phyloP scores from a whole-genome alignment of 305 asterid genomes.

The Monarda citriodora region DNA sequence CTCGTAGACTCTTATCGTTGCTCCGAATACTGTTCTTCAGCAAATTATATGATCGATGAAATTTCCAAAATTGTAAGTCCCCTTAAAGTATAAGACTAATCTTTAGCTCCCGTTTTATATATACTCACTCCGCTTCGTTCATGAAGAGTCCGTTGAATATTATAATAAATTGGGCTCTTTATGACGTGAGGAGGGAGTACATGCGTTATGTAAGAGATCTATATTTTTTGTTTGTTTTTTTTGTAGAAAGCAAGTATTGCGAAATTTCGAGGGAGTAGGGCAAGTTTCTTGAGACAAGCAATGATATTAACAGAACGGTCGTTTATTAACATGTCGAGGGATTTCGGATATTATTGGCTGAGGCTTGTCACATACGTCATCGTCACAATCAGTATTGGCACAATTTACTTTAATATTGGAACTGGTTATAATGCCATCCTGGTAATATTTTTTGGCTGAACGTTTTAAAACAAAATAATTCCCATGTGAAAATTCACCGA shows the following conservation, averaged over 20 bases:
- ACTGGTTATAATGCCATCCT: constrained; percentile 42
- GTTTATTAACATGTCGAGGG: constrained; percentile 61
- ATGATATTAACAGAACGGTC: constrained; percentile 48
- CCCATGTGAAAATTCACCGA: too few relatives aligned
- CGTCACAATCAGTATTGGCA: constrained; percentile 47
- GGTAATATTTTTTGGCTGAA: constrained; percentile 20
- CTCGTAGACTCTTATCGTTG: neutral
- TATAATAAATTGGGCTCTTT: too few relatives aligned
- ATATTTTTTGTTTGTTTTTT: neutral
- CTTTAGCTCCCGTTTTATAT: neutral
- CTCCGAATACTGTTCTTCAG: neutral
- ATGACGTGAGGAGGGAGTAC: too few relatives aligned
- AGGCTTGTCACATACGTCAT: constrained; percentile 52
- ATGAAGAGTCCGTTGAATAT: too few relatives aligned
- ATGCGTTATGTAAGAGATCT: too few relatives aligned
- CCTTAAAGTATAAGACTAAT: too few relatives aligned
- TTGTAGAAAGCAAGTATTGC: neutral
- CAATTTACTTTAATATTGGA: constrained; percentile 46
- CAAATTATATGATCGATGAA: constrained; percentile 3
- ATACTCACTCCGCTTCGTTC: too few relatives aligned
- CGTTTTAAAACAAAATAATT: too few relatives aligned
- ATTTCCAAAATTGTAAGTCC: neutral
- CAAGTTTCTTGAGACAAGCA: constrained; percentile 6
- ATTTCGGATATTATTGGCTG: constrained; percentile 72
- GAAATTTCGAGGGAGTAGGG: constrained; percentile 9